Percentiles rank a stretch among this genome's conserved stretches.
Evolutionary conservation across 805 yeast genomes (phyloP).

Genomic region (Priceomyces melissophilus): DNA sequence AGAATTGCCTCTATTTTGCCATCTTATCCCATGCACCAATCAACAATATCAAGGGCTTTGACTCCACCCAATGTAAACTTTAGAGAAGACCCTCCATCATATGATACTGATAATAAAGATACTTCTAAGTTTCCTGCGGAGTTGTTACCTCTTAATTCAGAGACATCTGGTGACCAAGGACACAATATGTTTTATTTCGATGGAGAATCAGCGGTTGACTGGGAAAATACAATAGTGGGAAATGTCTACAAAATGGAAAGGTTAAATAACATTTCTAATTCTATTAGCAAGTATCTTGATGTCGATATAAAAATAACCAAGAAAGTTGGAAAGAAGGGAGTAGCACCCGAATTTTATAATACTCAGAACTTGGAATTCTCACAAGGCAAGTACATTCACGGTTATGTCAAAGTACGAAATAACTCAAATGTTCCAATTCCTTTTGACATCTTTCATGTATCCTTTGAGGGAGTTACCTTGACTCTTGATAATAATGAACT

Average conservation of each 20-base stretch:
- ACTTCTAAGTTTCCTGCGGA: slow-evolving; percentile 8
- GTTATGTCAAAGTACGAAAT: slow-evolving; percentile 38
- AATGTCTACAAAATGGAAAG: slow-evolving; percentile 39
- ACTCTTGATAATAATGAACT: slow-evolving; percentile 23
- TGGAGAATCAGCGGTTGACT: slow-evolving; percentile 26
- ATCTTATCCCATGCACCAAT: slow-evolving; percentile 43
- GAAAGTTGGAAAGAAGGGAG: slow-evolving; percentile 38
- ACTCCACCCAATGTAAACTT: slow-evolving; percentile 38
- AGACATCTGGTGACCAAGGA: slow-evolving; percentile 5
- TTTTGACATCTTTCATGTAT: slow-evolving; percentile 44
- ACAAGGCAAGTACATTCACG: slow-evolving; percentile 43
- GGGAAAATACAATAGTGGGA: slow-evolving; percentile 42
- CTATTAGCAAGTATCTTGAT: slow-evolving; percentile 24
- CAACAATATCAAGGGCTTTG: slow-evolving; percentile 36
- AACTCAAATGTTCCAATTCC: slow-evolving; percentile 28
- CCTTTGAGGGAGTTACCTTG: slow-evolving; percentile 36
- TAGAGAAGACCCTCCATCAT: slow-evolving; percentile 38
- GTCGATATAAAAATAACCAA: slow-evolving; percentile 35
- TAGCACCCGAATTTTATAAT: slow-evolving; percentile 32
- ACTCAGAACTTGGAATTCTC: slow-evolving; percentile 29
- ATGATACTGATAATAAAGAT: slow-evolving; percentile 19
- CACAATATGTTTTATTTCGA: slow-evolving; percentile 5
- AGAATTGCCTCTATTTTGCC: slow-evolving; percentile 36
- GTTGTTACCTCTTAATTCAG: slow-evolving; percentile 10
- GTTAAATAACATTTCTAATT: slow-evolving; percentile 27